A percentile compares a stretch with the other conserved stretches of the same genome.
These are phyloP conservation scores for Nothomitra cinnamomea DNA, from an alignment of 2,329 filamentous ascomycete species.

Conservation along the genomic window DNA sequence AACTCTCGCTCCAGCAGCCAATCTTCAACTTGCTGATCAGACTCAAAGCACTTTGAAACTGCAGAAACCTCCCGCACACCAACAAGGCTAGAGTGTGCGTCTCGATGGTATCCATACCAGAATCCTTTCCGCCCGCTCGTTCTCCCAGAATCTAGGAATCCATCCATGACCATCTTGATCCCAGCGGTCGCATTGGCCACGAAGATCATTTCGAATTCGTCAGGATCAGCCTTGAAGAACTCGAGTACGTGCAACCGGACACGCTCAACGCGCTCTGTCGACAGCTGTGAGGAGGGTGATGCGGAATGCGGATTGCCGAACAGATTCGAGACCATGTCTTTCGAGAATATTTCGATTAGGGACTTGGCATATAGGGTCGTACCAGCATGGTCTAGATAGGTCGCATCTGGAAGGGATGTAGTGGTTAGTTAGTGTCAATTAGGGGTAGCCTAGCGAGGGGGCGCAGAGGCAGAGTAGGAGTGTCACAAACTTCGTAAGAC, in stretches of 20 bases:
- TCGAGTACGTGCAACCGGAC: conserved; percentile 50
- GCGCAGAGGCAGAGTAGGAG: background rate
- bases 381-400: conserved; percentile 91
- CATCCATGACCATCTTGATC: conserved; percentile 72
- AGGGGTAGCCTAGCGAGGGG: background rate
- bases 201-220: conserved; percentile 75
- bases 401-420: conserved; percentile 33
- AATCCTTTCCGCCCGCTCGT: conserved; percentile 24
- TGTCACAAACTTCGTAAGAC: background rate
- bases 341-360: conserved; percentile 59
- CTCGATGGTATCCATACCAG: conserved; percentile 65
- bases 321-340: conserved; percentile 58
- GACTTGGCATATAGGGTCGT: conserved; percentile 66
- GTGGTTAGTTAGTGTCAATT: background rate
- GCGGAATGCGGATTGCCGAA: conserved; percentile 88
- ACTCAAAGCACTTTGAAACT: conserved; percentile 21
- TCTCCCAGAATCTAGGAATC: conserved; percentile 38
- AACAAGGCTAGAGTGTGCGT: conserved; percentile 74
- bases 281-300: conserved; percentile 62
- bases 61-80: conserved; percentile 41
- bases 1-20: conserved; percentile 18
- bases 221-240: conserved; percentile 68
- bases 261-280: conserved; percentile 59
- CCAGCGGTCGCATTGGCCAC: conserved; percentile 84
- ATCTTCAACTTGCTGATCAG: conserved; percentile 23